These are phyloP conservation scores for Handroanthus guayacan DNA, from an alignment of 257 asterid species.

Conservation along the genomic window DNA sequence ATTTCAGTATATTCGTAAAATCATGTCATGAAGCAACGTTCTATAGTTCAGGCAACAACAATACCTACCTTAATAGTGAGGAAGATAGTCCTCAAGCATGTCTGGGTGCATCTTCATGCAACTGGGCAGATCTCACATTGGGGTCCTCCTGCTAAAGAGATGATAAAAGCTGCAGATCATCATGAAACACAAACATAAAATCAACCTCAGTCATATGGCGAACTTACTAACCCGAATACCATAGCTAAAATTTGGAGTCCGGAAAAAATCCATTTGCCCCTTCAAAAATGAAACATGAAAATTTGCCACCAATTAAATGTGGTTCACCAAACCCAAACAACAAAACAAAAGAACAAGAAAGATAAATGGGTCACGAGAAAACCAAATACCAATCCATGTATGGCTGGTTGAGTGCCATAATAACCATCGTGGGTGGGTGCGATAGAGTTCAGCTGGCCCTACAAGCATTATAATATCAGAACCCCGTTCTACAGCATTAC, in stretches of 20 bases:
- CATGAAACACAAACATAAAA: slow-evolving; percentile 14
- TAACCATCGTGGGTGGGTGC: slow-evolving; percentile 89
- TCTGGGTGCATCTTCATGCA: slow-evolving; percentile 83
- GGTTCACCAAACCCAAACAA: not conserved
- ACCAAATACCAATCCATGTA: slow-evolving; percentile 80
- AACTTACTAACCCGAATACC: slow-evolving; percentile 92
- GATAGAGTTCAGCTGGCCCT: slow-evolving; percentile 93
- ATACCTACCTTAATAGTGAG: slow-evolving; percentile 34
- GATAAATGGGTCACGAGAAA: slow-evolving; percentile 20
- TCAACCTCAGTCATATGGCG: slow-evolving; percentile 23
- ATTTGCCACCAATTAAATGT: slow-evolving; percentile 20
- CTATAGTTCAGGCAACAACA: slow-evolving; percentile 7
- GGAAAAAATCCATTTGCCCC: slow-evolving; percentile 98
- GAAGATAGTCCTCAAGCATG: slow-evolving; percentile 61
- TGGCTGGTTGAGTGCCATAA: slow-evolving; percentile 74
- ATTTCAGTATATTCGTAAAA: no score
- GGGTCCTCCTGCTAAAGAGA: slow-evolving; percentile 76
- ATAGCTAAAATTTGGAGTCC: slow-evolving; percentile 69
- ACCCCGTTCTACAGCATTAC: slow-evolving; percentile 8
- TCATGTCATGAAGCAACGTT: not conserved
- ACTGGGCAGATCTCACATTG: slow-evolving; percentile 74
- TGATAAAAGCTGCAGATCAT: slow-evolving; percentile 1
- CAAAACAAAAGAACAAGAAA: not conserved
- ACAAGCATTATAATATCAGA: slow-evolving; percentile 38
- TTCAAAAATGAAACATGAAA: slow-evolving; percentile 45